Evolutionary conservation across 768 basidiomycete genomes (phyloP), one percentile per base, ranked within the genome.

Genomic region (Tulasnella sp.): DNA sequence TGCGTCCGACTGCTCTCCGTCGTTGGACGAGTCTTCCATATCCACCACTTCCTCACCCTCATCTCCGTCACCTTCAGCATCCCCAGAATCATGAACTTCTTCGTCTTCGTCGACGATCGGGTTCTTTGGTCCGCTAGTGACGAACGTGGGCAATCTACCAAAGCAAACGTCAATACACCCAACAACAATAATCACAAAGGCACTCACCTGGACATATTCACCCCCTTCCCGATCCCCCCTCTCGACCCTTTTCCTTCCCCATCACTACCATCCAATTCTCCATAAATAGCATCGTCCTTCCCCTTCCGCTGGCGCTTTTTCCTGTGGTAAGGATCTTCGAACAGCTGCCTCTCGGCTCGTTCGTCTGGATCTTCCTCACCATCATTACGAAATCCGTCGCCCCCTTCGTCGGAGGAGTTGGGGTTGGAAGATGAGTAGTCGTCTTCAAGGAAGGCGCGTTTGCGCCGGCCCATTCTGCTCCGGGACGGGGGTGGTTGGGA

Each of bases 381-480:
- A 60, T 73, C 71, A n/a, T 65, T 65, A 46, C 73, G 71, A 32
- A 62, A 61, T 41, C 74, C 75, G 45, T 75, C 76, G 17, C 71
- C 73, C 12, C 77, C 74, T 36, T 75, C 77, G 27, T 68, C 69
- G 0, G 65, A 67, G 11, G 81, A 83, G 40, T 67, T 77, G 23
- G 72, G 71, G 46, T 80, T 82, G 9, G 84, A 82, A 66, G 83
- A 81, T 0, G 82, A 82, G 67, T 84, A 77, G 58, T 70, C 79
- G 40, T 81, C 83, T 54, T 87, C 86, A 40, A 87, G 77, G 36
- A 87, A 71, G 39, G 81, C 73, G 57, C 86, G 80, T 67, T 89
- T 90, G 61, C 84, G 74, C 53, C 86, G 79, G 53, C 79, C 79
- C 87, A 90, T 90, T 43, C n/a, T n/a, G n/a, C n/a, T n/a, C n/a